Percentiles rank a stretch among this genome's conserved stretches.
These are phyloP conservation scores for Pestalotiopsis sp. DNA, from an alignment of 2,329 filamentous ascomycete species.

Conservation along the genomic window DNA sequence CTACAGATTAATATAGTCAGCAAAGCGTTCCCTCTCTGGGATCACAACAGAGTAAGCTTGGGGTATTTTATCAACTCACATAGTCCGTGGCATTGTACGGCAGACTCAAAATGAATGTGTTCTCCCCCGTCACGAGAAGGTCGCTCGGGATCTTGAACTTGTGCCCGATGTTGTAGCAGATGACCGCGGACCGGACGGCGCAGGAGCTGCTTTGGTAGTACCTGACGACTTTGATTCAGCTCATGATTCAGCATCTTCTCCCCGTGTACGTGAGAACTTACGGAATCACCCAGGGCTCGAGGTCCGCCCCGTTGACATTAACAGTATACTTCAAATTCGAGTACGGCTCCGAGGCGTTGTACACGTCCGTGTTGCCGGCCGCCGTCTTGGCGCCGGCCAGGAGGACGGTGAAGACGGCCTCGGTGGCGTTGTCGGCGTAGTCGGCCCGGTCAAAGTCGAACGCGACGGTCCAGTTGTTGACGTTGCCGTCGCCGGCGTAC, in stretches of 20 bases:
- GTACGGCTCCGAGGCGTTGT: conserved; percentile 54
- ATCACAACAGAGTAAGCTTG: not conserved
- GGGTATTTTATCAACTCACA: not conserved
- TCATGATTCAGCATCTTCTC: not conserved
- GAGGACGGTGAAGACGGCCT: conserved; percentile 64
- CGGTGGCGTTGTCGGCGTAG: conserved; percentile 38
- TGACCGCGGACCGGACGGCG: conserved; percentile 60
- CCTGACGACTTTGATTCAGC: not conserved
- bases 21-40: not conserved
- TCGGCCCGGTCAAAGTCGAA: conserved; percentile 50
- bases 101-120: conserved; percentile 59
- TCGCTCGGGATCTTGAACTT: conserved; percentile 60
- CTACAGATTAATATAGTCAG: conserved; percentile 26
- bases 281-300: conserved; percentile 60
- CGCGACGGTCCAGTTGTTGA: conserved; percentile 63
- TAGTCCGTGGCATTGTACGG: conserved; percentile 62
- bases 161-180: conserved; percentile 63
- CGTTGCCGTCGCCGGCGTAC: conserved; percentile 41
- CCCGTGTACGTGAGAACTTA: conserved; percentile 1
- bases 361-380: conserved; percentile 63
- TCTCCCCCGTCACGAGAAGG: conserved; percentile 53
- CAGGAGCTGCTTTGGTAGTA: conserved; percentile 61
- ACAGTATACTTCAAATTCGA: conserved; percentile 54
- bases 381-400: conserved; percentile 65
- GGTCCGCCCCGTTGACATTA: conserved; percentile 40